Conservation (phyloP, 148 eudicot species). For the Diospyros lotus region DNA sequence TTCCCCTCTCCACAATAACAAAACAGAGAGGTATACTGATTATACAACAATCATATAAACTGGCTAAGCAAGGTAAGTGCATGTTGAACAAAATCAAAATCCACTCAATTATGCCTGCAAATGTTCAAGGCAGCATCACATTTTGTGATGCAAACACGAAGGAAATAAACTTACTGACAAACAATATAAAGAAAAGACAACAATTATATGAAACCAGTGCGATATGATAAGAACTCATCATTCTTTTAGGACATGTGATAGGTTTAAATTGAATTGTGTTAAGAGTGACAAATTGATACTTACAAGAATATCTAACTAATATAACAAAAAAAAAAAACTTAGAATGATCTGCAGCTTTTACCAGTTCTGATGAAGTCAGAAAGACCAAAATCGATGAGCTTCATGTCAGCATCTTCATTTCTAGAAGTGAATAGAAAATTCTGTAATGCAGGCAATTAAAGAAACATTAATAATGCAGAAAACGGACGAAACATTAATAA, state of each 20-base stretch:
- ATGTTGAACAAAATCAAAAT: neutral
- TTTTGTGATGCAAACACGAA: neutral
- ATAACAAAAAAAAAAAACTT: neutral
- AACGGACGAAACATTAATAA: conserved; percentile 6
- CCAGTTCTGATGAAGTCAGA: conserved; percentile 70
- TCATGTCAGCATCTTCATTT: conserved; percentile 67
- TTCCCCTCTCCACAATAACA: too few species aligned
- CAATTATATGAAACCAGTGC: neutral
- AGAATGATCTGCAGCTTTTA: conserved; percentile 15
- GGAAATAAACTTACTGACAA: neutral
- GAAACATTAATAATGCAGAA: conserved; percentile 5
- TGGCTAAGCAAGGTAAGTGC: neutral
- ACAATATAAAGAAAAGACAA: neutral
- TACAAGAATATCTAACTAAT: neutral
- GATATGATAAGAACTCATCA: neutral
- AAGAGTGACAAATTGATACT: neutral
- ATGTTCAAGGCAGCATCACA: neutral
- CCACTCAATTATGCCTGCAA: neutral
- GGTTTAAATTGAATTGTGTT: neutral
- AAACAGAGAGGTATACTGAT: too few species aligned
- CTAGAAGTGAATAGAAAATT: conserved; percentile 63
- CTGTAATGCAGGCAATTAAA: conserved; percentile 26
- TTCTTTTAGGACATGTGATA: neutral
- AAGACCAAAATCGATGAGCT: conserved; percentile 74
- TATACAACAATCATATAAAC: neutral